Evolutionary conservation across 306 rosid genomes (phyloP).

Genomic region (Astragalus glycyphyllos): DNA sequence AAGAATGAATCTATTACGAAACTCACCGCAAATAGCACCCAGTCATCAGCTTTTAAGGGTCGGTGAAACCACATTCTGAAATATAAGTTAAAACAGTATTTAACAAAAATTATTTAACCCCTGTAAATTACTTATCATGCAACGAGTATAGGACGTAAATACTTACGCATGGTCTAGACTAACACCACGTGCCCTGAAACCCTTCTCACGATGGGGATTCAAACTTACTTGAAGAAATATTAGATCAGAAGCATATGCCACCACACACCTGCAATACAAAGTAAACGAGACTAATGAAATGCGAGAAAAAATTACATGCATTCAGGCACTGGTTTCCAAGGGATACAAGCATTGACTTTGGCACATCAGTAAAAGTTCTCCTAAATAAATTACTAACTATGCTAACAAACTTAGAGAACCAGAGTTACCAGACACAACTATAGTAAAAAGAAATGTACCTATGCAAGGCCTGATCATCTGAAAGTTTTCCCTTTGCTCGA

Average conservation of each 20-base stretch:
- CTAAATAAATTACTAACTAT: slow-evolving; percentile 6
- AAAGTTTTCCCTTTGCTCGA: slow-evolving; percentile 83
- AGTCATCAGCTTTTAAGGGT: slow-evolving; percentile 84
- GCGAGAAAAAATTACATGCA: slow-evolving; percentile 23
- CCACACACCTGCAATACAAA: slow-evolving; percentile 73
- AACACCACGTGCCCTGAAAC: slow-evolving; percentile 66
- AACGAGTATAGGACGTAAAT: slow-evolving; percentile 11
- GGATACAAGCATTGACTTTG: slow-evolving; percentile 11
- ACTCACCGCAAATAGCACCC: slow-evolving; percentile 82
- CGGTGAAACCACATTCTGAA: slow-evolving; percentile 96
- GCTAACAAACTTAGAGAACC: slow-evolving; percentile 33
- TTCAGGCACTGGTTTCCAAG: background rate
- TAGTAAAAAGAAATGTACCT: slow-evolving; percentile 58
- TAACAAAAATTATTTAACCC: slow-evolving; percentile 6
- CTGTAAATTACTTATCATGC: slow-evolving; percentile 14
- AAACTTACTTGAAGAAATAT: slow-evolving; percentile 74
- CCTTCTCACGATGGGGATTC: slow-evolving; percentile 86
- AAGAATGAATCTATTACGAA: slow-evolving; percentile 24
- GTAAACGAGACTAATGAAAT: background rate
- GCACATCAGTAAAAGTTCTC: background rate
- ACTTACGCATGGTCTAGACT: slow-evolving; percentile 98
- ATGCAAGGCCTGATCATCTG: slow-evolving; percentile 95
- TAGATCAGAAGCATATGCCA: slow-evolving; percentile 90
- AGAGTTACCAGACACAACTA: slow-evolving; percentile 30
- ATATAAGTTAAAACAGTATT: slow-evolving; percentile 12